phyloP scores from a whole-genome alignment of 768 basidiomycete species.

The Ramaria rubella region DNA sequence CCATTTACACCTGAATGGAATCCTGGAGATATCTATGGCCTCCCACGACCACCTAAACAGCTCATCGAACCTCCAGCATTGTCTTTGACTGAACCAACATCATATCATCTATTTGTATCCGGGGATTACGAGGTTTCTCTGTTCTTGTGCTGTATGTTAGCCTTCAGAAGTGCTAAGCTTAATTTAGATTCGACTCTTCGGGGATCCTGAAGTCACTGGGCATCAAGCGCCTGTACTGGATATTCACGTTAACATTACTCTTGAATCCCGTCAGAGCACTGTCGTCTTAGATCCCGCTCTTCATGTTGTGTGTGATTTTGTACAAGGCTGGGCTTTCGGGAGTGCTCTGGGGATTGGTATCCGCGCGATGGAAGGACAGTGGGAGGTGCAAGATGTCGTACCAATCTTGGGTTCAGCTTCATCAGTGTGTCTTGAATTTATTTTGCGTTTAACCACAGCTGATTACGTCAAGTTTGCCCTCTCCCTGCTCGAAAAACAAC shows the following conservation, averaged over 20 bases:
- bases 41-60: constrained; percentile 47
- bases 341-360: constrained; percentile 59
- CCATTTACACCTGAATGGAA: constrained; percentile 51
- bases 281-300: constrained; percentile 43
- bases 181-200: constrained; percentile 72
- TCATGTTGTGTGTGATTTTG: constrained; percentile 58
- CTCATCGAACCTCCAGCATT: constrained; percentile 46
- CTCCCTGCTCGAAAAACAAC: constrained; percentile 20
- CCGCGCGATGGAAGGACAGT: constrained; percentile 47
- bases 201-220: constrained; percentile 49
- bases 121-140: constrained; percentile 71
- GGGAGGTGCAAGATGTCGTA: constrained; percentile 37
- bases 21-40: constrained; percentile 78
- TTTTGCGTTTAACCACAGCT: not conserved
- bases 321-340: constrained; percentile 73
- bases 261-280: constrained; percentile 26
- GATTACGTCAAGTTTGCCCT: constrained; percentile 15
- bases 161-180: constrained; percentile 3
- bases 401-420: constrained; percentile 9
- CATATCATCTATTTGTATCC: constrained; percentile 66
- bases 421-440: not conserved
- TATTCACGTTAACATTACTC: constrained; percentile 43
- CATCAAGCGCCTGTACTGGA: constrained; percentile 47
- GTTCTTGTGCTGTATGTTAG: not conserved
- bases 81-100: constrained; percentile 35